phyloP scores from a whole-genome alignment of 148 eudicot genomes.

The Amaranthus palmeri region DNA sequence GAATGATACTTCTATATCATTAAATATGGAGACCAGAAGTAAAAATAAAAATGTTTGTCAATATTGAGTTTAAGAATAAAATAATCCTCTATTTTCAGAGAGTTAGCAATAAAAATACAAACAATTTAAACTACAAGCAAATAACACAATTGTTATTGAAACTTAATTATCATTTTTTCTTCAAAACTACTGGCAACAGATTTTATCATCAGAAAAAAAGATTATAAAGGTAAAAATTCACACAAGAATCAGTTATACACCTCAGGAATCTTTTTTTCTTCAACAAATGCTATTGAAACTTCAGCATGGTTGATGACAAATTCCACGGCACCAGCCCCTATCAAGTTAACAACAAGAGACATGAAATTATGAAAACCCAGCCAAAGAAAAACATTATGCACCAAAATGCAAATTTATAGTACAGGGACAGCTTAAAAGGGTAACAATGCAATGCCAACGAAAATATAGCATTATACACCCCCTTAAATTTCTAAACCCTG shows the following conservation, averaged over 20 bases:
- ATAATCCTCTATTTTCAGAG: too few species aligned
- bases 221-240: too few species aligned
- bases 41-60: too few species aligned
- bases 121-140: too few species aligned
- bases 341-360: conserved; percentile 15
- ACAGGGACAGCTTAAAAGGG: neutral
- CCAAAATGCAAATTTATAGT: conserved; percentile 3
- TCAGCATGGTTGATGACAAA: conserved; percentile 88
- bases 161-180: too few species aligned
- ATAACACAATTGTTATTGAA: too few species aligned
- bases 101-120: too few species aligned
- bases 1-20: conserved; percentile 3
- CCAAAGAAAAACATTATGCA: neutral
- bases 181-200: too few species aligned
- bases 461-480: neutral
- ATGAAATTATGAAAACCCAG: conserved; percentile 7
- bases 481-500: neutral
- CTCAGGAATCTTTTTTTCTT: conserved; percentile 94
- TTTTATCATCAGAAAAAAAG: too few species aligned
- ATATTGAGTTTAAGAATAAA: too few species aligned
- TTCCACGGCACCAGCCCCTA: conserved; percentile 97
- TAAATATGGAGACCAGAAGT: neutral
- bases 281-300: conserved; percentile 77
- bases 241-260: conserved; percentile 25
- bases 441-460: neutral